Conservation (phyloP, 768 basidiomycete species). For the Termitomyces sp. region DNA sequence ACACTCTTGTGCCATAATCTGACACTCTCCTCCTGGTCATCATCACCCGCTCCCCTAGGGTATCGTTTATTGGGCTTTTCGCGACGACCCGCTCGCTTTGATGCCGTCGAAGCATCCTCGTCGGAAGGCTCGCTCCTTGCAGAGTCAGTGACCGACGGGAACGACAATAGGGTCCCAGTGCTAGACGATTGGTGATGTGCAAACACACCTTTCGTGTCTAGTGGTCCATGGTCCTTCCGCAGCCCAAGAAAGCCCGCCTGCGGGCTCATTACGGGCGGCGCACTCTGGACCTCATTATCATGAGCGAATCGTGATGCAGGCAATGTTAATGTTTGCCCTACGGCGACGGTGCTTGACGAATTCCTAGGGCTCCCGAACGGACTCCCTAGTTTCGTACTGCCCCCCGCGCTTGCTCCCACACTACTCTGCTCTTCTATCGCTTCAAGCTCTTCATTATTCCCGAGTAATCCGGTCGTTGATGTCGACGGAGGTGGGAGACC, state of each 20-base stretch:
- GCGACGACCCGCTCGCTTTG: constrained; percentile 21
- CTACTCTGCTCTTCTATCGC: constrained; percentile 7
- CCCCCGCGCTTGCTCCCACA: constrained; percentile 9
- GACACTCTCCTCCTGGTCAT: constrained; percentile 58
- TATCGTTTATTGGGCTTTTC: constrained; percentile 38
- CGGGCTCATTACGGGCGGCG: constrained; percentile 37
- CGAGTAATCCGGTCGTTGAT: constrained; percentile 20
- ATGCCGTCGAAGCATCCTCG: constrained; percentile 20
- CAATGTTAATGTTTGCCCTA: constrained; percentile 24
- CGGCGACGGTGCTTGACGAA: constrained; percentile 4
- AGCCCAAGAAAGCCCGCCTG: constrained; percentile 21
- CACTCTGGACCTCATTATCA: constrained; percentile 35
- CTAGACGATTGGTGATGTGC: constrained; percentile 15
- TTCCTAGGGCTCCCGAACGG: not conserved
- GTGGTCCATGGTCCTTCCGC: constrained; percentile 16
- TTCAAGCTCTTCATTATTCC: constrained; percentile 17
- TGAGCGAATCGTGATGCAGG: constrained; percentile 22
- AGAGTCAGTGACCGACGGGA: constrained; percentile 50
- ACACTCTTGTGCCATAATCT: constrained; percentile 39
- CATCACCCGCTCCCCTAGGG: constrained; percentile 40
- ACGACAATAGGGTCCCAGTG: constrained; percentile 34
- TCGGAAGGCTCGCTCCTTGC: constrained; percentile 36
- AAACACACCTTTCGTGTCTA: constrained; percentile 34
- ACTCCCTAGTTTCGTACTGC: constrained; percentile 10
- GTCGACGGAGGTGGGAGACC: constrained; percentile 9